Percentiles rank a stretch among this genome's conserved stretches.
These are phyloP conservation scores for Odonthalia washingtoniensis DNA, from an alignment of 31 red algal genomes.

Conservation along the genomic window DNA sequence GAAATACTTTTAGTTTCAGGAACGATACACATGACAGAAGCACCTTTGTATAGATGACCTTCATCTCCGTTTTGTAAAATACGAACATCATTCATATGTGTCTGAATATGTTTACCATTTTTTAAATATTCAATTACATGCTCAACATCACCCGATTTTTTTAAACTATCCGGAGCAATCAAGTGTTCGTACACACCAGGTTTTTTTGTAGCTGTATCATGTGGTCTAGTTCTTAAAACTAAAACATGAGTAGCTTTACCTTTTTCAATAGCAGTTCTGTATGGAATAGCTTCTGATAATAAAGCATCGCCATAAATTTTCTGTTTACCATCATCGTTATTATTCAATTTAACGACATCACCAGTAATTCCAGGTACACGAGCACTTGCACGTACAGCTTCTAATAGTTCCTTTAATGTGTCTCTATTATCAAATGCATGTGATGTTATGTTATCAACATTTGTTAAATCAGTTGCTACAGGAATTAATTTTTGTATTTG, in stretches of 20 bases:
- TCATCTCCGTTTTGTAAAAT: constrained; percentile 22
- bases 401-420: background rate
- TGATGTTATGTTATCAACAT: constrained; percentile 30
- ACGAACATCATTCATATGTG: constrained; percentile 52
- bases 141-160: background rate
- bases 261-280: constrained; percentile 71
- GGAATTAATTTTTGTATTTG: constrained; percentile 68
- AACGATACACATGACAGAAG: constrained; percentile 54
- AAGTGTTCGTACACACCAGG: constrained; percentile 83
- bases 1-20: constrained; percentile 53
- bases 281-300: constrained; percentile 84
- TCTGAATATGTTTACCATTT: constrained; percentile 47
- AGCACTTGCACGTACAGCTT: constrained; percentile 59
- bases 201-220: constrained; percentile 21
- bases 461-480: constrained; percentile 62
- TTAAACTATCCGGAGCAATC: constrained; percentile 45
- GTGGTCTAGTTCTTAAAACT: constrained; percentile 82
- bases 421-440: constrained; percentile 59
- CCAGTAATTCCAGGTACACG: constrained; percentile 87
- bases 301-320: constrained; percentile 70
- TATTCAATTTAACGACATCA: constrained; percentile 62
- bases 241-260: constrained; percentile 86
- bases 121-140: constrained; percentile 43
- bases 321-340: constrained; percentile 15
- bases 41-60: background rate